These are phyloP conservation scores for Sporisorium scitamineum DNA, from an alignment of 1,284 basidiomycete species.

Conservation along the genomic window DNA sequence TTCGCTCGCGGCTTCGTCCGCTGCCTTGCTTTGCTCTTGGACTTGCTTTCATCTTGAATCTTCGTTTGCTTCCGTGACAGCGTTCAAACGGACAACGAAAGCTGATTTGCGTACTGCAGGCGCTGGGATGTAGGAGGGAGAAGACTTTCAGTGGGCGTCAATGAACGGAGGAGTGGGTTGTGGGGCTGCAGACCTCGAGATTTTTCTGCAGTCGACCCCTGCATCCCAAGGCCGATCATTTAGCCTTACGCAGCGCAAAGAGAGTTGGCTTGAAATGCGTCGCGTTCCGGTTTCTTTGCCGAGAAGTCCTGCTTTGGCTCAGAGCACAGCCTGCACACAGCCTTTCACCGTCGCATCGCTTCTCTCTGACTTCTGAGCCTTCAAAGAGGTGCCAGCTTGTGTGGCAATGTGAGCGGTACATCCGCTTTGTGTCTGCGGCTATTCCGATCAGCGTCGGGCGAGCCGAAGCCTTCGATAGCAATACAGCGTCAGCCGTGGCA, in stretches of 20 bases:
- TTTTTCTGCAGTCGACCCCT: not conserved
- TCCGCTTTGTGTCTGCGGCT: no score
- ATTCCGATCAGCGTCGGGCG: no score
- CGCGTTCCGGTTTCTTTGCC: not conserved
- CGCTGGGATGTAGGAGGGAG: no score
- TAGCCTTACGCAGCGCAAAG: not conserved
- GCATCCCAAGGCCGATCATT: slow-evolving; percentile 5
- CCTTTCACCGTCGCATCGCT: not conserved
- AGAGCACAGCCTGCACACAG: slow-evolving; percentile 1
- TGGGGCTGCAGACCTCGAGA: not conserved
- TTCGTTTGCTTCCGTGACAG: not conserved
- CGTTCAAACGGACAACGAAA: no score
- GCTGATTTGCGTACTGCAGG: no score
- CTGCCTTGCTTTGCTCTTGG: not conserved
- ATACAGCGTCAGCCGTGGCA: no score
- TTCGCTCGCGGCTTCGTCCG: no score
- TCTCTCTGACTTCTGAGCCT: not conserved
- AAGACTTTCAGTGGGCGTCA: not conserved
- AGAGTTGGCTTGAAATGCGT: not conserved
- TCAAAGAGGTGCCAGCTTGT: no score
- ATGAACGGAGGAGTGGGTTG: no score
- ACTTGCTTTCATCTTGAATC: not conserved
- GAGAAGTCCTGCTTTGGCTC: not conserved
- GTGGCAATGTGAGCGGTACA: no score
- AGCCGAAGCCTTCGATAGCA: no score